Percentiles rank a stretch among this genome's conserved stretches.
These are phyloP conservation scores for Ophiostoma sp. DNA, from an alignment of 2,329 filamentous ascomycete species.

Conservation along the genomic window DNA sequence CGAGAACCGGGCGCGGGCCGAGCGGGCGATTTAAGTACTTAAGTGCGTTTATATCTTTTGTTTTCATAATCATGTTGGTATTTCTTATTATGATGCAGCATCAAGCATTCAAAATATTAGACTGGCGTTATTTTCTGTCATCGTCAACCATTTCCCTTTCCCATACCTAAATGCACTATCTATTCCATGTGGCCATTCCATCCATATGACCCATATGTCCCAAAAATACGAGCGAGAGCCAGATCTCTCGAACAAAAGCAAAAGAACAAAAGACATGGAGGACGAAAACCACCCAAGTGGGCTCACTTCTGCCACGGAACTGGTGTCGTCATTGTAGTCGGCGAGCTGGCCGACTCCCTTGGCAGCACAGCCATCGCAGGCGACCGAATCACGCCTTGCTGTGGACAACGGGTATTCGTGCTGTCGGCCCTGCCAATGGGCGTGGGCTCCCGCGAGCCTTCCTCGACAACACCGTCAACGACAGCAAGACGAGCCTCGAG, in stretches of 20 bases:
- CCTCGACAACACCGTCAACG: slow-evolving; percentile 10
- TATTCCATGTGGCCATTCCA: background rate
- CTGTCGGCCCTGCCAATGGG: background rate
- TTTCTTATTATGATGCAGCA: background rate
- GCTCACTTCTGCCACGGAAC: background rate
- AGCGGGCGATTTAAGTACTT: slow-evolving; percentile 45
- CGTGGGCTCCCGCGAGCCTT: background rate
- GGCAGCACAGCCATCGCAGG: slow-evolving; percentile 12
- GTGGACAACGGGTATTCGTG: background rate
- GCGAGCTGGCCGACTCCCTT: background rate
- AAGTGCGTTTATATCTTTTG: background rate
- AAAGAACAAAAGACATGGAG: background rate
- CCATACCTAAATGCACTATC: no score
- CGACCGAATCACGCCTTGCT: slow-evolving; percentile 2
- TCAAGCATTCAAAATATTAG: background rate
- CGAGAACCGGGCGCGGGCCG: slow-evolving; percentile 56
- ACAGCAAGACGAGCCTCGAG: slow-evolving; percentile 32
- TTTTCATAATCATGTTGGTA: background rate
- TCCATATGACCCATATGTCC: background rate
- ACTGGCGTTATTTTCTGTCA: background rate
- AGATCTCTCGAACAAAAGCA: background rate
- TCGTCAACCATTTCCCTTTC: background rate
- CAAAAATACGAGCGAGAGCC: background rate
- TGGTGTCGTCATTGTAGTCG: background rate
- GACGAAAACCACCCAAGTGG: background rate